These are phyloP conservation scores for Dictyophora rubrovolvata DNA, from an alignment of 768 basidiomycete species.

Conservation along the genomic window DNA sequence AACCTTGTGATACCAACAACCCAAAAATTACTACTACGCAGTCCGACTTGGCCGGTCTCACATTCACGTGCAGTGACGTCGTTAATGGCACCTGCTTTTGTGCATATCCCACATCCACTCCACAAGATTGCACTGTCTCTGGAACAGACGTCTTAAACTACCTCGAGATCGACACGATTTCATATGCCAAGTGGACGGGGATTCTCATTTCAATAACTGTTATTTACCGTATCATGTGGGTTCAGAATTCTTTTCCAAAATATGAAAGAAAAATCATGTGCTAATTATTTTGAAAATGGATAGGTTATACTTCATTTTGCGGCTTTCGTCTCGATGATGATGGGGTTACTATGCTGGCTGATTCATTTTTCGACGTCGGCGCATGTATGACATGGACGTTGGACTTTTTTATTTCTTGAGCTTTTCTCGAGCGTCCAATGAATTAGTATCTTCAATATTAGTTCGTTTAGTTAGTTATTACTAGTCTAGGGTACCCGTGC, in stretches of 20 bases:
- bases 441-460: too few species aligned
- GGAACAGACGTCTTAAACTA: neutral
- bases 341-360: neutral
- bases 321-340: neutral
- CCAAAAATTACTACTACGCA: too few species aligned
- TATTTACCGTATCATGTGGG: neutral
- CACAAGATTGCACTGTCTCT: neutral
- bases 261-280: too few species aligned
- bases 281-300: neutral
- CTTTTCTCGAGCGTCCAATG: too few species aligned
- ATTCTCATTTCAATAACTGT: neutral
- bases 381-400: too few species aligned
- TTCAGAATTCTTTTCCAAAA: neutral
- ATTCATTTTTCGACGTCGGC: too few species aligned
- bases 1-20: neutral
- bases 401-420: too few species aligned
- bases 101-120: slow-evolving; percentile 36
- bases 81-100: slow-evolving; percentile 32
- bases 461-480: too few species aligned
- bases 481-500: too few species aligned
- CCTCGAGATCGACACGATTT: neutral
- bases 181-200: neutral
- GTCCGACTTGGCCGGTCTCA: slow-evolving; percentile 40
- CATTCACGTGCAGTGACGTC: slow-evolving; percentile 30
- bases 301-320: neutral